phyloP scores from a whole-genome alignment of 208 protist genomes.

The Crithidia bombi region DNA sequence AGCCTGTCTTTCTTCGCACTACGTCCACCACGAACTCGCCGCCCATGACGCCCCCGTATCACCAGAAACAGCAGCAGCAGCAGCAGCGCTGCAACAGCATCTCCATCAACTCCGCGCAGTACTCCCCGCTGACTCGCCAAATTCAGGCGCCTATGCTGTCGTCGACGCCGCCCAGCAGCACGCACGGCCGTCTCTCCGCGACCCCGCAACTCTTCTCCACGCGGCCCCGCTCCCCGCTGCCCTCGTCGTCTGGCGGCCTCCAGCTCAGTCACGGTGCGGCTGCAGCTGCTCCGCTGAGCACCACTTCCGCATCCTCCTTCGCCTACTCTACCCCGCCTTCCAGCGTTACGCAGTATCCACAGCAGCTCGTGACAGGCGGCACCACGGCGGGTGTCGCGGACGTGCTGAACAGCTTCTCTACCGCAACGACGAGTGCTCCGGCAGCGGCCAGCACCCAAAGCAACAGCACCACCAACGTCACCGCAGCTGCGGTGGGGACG shows the following conservation, averaged over 20 bases:
- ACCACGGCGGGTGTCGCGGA: not conserved
- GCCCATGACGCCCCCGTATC: not conserved
- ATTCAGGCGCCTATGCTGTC: constrained; percentile 9
- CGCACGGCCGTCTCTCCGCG: not conserved
- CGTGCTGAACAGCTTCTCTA: not conserved
- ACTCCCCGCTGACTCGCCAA: constrained; percentile 5
- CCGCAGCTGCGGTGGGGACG: not conserved
- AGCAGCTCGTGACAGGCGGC: constrained; percentile 8
- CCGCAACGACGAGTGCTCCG: not conserved
- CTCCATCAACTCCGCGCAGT: constrained; percentile 13
- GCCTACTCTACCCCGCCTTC: constrained; percentile 14
- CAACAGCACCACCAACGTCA: constrained; percentile 4
- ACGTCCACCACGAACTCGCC: not conserved
- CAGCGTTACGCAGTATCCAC: constrained; percentile 11
- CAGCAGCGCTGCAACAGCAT: constrained; percentile 21
- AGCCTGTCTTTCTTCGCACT: not conserved
- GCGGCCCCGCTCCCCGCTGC: constrained; percentile 8
- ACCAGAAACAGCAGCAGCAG: constrained; percentile 15
- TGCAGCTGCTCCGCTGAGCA: not conserved
- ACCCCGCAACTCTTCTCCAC: constrained; percentile 1
- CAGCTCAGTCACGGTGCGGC: not conserved
- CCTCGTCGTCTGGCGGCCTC: constrained; percentile 7
- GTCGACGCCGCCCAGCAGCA: constrained; percentile 15
- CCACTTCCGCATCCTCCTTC: not conserved
- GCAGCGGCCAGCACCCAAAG: constrained; percentile 1